Evolutionary conservation across 805 yeast genomes (phyloP).

Genomic region (Pichia insulana): DNA sequence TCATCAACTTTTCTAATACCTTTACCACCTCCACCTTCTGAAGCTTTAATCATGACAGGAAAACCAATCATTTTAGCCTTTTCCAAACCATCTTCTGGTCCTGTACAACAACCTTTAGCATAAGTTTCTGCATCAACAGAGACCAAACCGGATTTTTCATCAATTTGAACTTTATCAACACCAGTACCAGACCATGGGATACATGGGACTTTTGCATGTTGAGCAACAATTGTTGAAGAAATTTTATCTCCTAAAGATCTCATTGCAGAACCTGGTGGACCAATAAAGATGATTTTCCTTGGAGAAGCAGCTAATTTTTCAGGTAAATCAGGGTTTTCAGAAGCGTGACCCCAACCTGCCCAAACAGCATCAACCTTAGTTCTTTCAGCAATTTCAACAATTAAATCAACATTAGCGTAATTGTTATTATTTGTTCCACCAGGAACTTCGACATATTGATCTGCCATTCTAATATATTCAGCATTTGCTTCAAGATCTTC

Average conservation of each 20-base stretch:
- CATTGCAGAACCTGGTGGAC: conserved; percentile 99
- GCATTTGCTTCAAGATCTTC: conserved; percentile 96
- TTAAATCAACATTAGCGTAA: conserved; percentile 94
- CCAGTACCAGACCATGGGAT: conserved; percentile 99
- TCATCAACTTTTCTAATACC: conserved; percentile 95
- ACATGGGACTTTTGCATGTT: conserved; percentile 96
- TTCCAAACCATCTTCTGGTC: conserved; percentile 81
- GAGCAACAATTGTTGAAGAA: conserved; percentile 96
- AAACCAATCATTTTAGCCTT: conserved; percentile 87
- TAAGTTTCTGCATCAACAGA: conserved; percentile 82
- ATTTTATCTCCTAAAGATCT: conserved; percentile 98
- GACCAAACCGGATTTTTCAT: conserved; percentile 64
- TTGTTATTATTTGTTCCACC: conserved; percentile 99
- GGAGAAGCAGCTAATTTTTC: conserved; percentile 91
- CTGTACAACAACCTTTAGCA: conserved; percentile 76
- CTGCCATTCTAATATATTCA: conserved; percentile 98
- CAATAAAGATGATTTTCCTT: conserved; percentile 84
- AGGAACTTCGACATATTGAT: conserved; percentile 95
- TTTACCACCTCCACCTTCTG: conserved; percentile 99
- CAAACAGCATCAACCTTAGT: conserved; percentile 96
- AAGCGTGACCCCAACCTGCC: conserved; percentile 99
- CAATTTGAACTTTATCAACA: conserved; percentile 70
- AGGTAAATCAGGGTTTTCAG: conserved; percentile 95
- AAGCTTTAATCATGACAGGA: conserved; percentile 98
- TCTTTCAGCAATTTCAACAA: conserved; percentile 96